Evolutionary conservation across 768 basidiomycete species (phyloP).

Genomic region (Xanthoconium purpureum): DNA sequence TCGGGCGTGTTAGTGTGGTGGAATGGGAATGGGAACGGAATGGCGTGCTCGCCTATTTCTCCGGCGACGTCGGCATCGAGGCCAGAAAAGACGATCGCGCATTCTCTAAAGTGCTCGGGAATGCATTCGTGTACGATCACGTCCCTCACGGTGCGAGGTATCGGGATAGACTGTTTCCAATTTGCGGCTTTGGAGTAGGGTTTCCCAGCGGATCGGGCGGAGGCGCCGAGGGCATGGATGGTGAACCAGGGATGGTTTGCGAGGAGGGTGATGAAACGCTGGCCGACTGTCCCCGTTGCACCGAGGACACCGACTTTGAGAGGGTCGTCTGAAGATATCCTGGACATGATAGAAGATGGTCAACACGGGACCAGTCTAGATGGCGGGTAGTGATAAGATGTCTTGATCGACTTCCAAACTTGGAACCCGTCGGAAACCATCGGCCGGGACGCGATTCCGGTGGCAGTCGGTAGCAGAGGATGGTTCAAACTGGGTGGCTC

Average conservation of each 20-base stretch:
- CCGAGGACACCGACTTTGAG: conserved; percentile 75
- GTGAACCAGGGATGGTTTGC: conserved; percentile 87
- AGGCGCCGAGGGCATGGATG: conserved; percentile 86
- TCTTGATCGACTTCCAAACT: not conserved
- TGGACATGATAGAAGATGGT: conserved; percentile 21
- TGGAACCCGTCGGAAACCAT: too few relatives aligned
- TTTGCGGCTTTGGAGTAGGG: conserved; percentile 65
- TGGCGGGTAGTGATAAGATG: not conserved
- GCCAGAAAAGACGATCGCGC: conserved; percentile 91
- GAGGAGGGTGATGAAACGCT: conserved; percentile 90
- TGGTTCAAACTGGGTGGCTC: not conserved
- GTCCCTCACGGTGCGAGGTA: conserved; percentile 62
- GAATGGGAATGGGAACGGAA: too few relatives aligned
- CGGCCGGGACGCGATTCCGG: not conserved
- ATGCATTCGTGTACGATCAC: conserved; percentile 68
- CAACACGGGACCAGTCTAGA: not conserved
- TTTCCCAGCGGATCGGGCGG: conserved; percentile 82
- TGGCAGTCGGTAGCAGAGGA: not conserved
- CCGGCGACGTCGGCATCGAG: conserved; percentile 93
- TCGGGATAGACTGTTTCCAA: conserved; percentile 85
- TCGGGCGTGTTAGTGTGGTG: too few relatives aligned
- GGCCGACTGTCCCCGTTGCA: conserved; percentile 93
- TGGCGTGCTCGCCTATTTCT: conserved; percentile 69
- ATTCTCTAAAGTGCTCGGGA: conserved; percentile 74
- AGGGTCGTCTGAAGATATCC: conserved; percentile 12